A percentile compares a stretch with the other conserved stretches of the same genome.
phyloP scores from a whole-genome alignment of 257 asterid species.

The Lycium barbarum region DNA sequence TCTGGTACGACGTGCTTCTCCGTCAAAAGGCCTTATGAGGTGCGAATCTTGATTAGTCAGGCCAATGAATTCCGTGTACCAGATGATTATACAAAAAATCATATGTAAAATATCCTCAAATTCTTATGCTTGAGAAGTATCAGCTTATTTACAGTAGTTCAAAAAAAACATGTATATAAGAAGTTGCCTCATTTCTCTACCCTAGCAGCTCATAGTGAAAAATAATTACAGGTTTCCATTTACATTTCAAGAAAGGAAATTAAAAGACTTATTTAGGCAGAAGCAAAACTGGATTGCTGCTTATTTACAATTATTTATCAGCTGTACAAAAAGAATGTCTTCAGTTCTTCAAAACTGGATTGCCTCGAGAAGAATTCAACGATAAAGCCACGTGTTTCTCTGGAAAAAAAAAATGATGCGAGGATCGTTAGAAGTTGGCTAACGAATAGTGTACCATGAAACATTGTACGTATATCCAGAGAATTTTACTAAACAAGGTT shows the following conservation, averaged over 20 bases:
- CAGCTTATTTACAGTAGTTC: constrained; percentile 14
- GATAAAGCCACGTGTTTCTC: constrained; percentile 30
- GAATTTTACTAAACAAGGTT: no score
- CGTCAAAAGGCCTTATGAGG: not conserved
- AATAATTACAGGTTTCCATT: constrained; percentile 28
- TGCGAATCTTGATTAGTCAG: not conserved
- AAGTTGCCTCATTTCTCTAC: constrained; percentile 15
- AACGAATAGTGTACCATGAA: not conserved
- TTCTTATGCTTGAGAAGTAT: not conserved
- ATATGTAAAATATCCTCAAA: not conserved
- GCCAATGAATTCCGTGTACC: not conserved
- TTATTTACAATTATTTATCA: constrained; percentile 25
- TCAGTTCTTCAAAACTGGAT: constrained; percentile 20
- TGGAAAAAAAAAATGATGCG: not conserved
- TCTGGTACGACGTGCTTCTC: no score
- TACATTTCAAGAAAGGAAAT: not conserved
- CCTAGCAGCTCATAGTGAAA: not conserved
- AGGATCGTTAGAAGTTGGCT: not conserved
- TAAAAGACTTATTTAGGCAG: constrained; percentile 1
- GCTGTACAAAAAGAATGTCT: constrained; percentile 23
- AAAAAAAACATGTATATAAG: not conserved
- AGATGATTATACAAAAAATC: not conserved
- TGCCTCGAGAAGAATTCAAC: constrained; percentile 26
- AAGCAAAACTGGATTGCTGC: constrained; percentile 16
- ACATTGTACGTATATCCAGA: not conserved